A percentile compares a stretch with the other conserved stretches of the same genome.
Evolutionary conservation across 306 rosid genomes (phyloP).

Genomic region (Cucurbita ficifolia): DNA sequence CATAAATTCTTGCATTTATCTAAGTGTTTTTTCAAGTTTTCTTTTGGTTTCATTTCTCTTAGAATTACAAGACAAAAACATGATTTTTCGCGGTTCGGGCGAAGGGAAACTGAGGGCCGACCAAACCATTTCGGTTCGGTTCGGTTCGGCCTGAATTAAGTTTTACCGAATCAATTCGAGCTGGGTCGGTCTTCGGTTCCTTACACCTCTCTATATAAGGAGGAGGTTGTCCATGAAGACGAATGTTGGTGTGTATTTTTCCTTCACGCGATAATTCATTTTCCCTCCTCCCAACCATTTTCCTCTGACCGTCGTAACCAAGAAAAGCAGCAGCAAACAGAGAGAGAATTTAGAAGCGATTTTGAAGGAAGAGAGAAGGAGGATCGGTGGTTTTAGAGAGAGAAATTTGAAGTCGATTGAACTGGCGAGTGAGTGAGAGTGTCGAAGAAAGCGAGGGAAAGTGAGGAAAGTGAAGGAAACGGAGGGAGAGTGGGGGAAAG

Average conservation of each 20-base stretch:
- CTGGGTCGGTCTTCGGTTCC: no score
- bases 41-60: no score
- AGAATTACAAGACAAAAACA: no score
- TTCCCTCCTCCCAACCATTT: background rate
- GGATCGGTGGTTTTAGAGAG: background rate
- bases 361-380: background rate
- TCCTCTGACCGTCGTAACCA: background rate
- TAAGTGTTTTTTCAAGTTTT: no score
- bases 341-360: background rate
- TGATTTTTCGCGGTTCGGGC: no score
- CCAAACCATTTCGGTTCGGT: no score
- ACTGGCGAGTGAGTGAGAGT: background rate
- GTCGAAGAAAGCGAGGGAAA: background rate
- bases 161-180: no score
- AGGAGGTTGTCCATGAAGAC: background rate
- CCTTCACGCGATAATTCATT: background rate
- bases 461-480: background rate
- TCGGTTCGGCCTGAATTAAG: no score
- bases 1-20: no score
- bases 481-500: background rate
- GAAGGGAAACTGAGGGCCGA: no score
- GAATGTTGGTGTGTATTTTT: background rate
- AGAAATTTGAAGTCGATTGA: background rate
- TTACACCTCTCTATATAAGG: background rate
- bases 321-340: background rate